phyloP scores from a whole-genome alignment of 371 early-diverging fungal genomes.

The Mortierella sp. region DNA sequence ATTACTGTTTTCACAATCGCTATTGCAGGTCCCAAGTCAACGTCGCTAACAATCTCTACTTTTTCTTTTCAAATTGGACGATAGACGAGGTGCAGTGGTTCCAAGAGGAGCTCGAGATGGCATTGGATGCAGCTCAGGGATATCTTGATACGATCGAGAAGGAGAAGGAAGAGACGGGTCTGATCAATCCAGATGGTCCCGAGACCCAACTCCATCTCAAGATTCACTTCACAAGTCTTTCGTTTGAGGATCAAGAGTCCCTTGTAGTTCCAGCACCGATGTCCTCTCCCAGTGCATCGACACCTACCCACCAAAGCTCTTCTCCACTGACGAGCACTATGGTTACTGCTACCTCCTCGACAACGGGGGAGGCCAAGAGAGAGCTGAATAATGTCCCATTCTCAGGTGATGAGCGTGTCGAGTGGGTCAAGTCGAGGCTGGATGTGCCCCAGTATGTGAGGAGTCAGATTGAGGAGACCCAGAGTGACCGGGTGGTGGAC shows the following conservation, averaged over 20 bases:
- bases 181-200: constrained; percentile 21
- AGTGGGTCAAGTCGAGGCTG: constrained; percentile 33
- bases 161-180: constrained; percentile 34
- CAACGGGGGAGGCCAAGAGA: constrained; percentile 6
- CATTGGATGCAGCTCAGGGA: constrained; percentile 36
- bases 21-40: too few species aligned
- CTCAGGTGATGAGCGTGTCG: constrained; percentile 42
- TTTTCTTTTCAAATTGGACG: not conserved
- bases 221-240: constrained; percentile 20
- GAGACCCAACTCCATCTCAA: constrained; percentile 20
- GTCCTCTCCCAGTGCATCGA: too few species aligned
- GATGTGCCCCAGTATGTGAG: constrained; percentile 25
- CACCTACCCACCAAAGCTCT: not conserved
- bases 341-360: not conserved
- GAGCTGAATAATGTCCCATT: constrained; percentile 25
- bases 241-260: constrained; percentile 31
- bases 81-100: constrained; percentile 67
- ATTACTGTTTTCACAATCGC: not conserved
- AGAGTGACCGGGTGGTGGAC: constrained; percentile 30
- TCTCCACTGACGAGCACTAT: not conserved
- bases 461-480: constrained; percentile 28
- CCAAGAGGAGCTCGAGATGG: constrained; percentile 59
- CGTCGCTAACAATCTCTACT: not conserved
- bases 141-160: constrained; percentile 20
- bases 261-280: constrained; percentile 8